These are phyloP conservation scores for Auricularia sp. DNA, from an alignment of 768 basidiomycete species.

Conservation along the genomic window DNA sequence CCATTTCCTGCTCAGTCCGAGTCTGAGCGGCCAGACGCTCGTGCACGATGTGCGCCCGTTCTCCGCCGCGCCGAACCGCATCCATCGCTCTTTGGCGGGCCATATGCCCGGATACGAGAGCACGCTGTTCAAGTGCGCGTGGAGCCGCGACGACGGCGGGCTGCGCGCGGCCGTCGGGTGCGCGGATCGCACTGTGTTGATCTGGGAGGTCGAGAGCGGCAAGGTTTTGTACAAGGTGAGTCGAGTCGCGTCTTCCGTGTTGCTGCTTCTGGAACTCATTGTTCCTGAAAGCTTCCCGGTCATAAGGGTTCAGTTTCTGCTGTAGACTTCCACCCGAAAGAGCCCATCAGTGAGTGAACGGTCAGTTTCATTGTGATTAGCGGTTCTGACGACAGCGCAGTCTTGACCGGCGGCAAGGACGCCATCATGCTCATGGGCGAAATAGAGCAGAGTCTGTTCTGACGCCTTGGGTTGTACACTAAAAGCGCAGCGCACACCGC, in stretches of 20 bases:
- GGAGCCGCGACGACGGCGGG: conserved; percentile 82
- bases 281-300: conserved; percentile 59
- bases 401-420: conserved; percentile 88
- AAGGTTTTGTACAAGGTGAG: conserved; percentile 69
- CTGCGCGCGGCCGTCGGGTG: conserved; percentile 78
- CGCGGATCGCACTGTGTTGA: conserved; percentile 76
- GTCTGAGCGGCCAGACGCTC: conserved; percentile 79
- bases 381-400: conserved; percentile 28
- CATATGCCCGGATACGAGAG: conserved; percentile 94
- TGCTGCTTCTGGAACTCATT: background rate
- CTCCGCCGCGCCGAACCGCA: conserved; percentile 68
- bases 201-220: conserved; percentile 78
- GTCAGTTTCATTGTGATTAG: background rate
- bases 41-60: conserved; percentile 94
- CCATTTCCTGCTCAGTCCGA: conserved; percentile 78
- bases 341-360: conserved; percentile 70
- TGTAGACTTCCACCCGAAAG: conserved; percentile 94
- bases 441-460: conserved; percentile 42
- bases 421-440: conserved; percentile 87
- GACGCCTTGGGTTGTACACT: too few species aligned
- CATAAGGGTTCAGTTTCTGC: conserved; percentile 93
- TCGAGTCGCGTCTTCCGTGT: conserved; percentile 2
- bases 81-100: conserved; percentile 72
- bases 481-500: too few species aligned
- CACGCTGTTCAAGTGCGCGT: conserved; percentile 69